Evolutionary conservation across 345 rosid genomes (phyloP), one percentile per base, ranked within the genome.

Genomic region (Noccaea bulbosa): DNA sequence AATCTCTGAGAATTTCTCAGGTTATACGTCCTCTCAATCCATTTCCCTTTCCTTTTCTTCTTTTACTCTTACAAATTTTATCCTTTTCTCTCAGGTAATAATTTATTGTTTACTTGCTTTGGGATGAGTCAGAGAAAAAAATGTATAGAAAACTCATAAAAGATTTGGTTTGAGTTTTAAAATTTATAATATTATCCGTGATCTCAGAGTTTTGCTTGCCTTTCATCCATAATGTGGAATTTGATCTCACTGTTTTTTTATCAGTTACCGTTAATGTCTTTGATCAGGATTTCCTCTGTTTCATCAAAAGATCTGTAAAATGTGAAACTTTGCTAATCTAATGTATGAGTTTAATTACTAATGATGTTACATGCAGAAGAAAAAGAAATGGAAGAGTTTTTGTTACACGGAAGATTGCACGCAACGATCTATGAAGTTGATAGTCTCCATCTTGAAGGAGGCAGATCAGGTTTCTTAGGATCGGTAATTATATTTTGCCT

Each of bases 341-440:
- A 27, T 27, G 4, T 27, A 2, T 27, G 30, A 27, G 30, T 27
- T 27, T 2, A 27, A 27, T 27, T 27, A 27, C 30, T 27, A 27
- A 27, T 27, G 38, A 48, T 58, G 53, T 49, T 15, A 4, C 30
- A 27, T 38, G 34, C 8, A 74, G 72, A 52, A 1, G 45, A 84
- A 82, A 76, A 71, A 71, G 30, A 69, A 81, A 93, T 94, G 99
- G 91, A 84, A 64, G 89, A 81, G 64, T 74, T 74, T 60, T 76
- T 79, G 69, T 67, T 94, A 20, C 97, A 94, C 53, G 99, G 99
- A 34, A 91, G 91, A 58, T 79, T 94, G 48, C 97, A 94, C 64
- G 96, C 73, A 9, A 91, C 99, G 70, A 76, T 91, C 89, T 94
- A 89, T 68, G 97, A 94, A 70, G 92, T 85, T 48, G 93, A 94